Evolutionary conservation across 768 basidiomycete genomes (phyloP).

Genomic region (Pleurotus platypus): DNA sequence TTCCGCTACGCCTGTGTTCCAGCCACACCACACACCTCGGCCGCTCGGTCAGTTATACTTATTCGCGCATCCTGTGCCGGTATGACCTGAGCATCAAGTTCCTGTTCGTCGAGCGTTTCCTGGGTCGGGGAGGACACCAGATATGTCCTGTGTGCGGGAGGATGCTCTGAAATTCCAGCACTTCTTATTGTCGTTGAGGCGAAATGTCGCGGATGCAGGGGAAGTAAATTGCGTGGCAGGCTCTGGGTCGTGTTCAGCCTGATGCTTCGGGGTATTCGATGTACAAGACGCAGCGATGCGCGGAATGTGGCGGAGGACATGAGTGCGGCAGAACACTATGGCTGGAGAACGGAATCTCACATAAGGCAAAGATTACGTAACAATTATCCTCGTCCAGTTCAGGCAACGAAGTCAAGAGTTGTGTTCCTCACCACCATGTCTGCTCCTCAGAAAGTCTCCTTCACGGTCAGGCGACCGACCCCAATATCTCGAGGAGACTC

Average conservation of each 20-base stretch:
- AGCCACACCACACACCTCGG: constrained; percentile 47
- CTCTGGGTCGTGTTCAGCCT: background rate
- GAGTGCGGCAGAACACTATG: background rate
- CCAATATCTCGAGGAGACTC: constrained; percentile 62
- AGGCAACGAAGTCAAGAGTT: background rate
- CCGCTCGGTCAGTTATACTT: constrained; percentile 68
- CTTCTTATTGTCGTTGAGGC: background rate
- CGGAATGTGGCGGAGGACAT: constrained; percentile 1
- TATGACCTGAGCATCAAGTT: constrained; percentile 60
- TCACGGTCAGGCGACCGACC: constrained; percentile 80
- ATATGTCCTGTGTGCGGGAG: constrained; percentile 43
- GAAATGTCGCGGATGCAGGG: background rate
- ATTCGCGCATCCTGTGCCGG: constrained; percentile 51
- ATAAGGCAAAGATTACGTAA: background rate
- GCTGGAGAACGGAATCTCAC: background rate
- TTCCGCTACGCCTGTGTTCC: background rate
- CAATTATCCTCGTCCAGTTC: too few relatives aligned
- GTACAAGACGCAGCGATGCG: background rate
- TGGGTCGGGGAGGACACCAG: constrained; percentile 48
- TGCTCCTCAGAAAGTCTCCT: constrained; percentile 56
- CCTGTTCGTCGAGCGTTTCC: constrained; percentile 54
- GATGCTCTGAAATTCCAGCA: constrained; percentile 18
- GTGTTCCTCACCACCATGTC: constrained; percentile 12
- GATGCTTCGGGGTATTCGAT: background rate
- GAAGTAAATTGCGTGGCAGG: background rate